Conservation (phyloP, 805 yeast genomes). For the Lachancea nothofagi region DNA sequence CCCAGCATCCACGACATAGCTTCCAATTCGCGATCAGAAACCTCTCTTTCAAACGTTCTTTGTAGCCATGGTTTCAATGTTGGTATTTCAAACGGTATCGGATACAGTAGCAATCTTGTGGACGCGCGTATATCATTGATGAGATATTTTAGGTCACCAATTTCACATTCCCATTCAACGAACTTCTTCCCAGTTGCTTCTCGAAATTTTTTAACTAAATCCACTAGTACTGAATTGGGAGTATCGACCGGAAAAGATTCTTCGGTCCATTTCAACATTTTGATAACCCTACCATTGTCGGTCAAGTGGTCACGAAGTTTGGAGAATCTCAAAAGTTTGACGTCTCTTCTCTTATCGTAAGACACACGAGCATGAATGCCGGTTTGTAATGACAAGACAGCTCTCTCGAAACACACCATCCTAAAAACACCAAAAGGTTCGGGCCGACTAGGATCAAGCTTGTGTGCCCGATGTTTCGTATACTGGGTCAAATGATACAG, state of each 20-base stretch:
- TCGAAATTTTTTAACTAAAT: too few species aligned
- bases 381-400: background rate
- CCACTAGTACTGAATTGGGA: too few species aligned
- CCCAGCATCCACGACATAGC: slow-evolving; percentile 14
- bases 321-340: too few species aligned
- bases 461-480: background rate
- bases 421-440: background rate
- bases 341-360: background rate
- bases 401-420: background rate
- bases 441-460: background rate
- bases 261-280: too few species aligned
- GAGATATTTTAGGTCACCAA: slow-evolving; percentile 4
- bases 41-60: background rate
- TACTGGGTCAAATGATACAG: background rate
- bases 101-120: slow-evolving; percentile 5
- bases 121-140: slow-evolving; percentile 8
- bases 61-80: slow-evolving; percentile 10
- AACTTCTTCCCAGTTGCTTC: too few species aligned
- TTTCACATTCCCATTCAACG: slow-evolving; percentile 8
- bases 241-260: too few species aligned
- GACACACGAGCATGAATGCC: background rate
- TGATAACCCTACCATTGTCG: too few species aligned
- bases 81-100: slow-evolving; percentile 8
- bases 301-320: too few species aligned
- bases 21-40: slow-evolving; percentile 2